Evolutionary conservation across 1,284 basidiomycete genomes (phyloP).

Genomic region (Ustilago trichophora): DNA sequence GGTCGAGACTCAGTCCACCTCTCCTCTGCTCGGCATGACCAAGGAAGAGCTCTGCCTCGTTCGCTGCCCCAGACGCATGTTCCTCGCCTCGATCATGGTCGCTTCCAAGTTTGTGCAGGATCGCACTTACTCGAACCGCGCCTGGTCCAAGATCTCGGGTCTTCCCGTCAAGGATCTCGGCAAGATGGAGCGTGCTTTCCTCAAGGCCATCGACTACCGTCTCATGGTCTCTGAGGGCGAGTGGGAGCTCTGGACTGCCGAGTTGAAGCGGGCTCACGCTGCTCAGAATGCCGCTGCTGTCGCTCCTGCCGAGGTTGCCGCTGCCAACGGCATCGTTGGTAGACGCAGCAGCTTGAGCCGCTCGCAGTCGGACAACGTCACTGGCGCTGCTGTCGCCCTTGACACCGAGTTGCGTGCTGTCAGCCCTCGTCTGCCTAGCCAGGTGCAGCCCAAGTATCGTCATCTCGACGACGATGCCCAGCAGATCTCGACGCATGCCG

Average conservation of each 20-base stretch:
- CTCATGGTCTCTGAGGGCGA: slow-evolving; percentile 64
- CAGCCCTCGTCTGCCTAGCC: slow-evolving; percentile 27
- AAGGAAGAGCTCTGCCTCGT: slow-evolving; percentile 33
- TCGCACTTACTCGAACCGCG: slow-evolving; percentile 84
- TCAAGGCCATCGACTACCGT: slow-evolving; percentile 67
- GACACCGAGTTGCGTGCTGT: slow-evolving; percentile 45
- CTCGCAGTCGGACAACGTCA: slow-evolving; percentile 46
- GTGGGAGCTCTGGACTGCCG: slow-evolving; percentile 59
- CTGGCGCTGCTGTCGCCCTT: slow-evolving; percentile 24
- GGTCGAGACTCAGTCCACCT: slow-evolving; percentile 21
- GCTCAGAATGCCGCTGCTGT: slow-evolving; percentile 8
- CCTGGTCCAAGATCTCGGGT: slow-evolving; percentile 79
- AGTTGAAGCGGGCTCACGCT: slow-evolving; percentile 32
- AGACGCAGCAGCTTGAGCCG: slow-evolving; percentile 33
- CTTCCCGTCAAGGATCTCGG: slow-evolving; percentile 68
- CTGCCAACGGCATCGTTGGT: neutral
- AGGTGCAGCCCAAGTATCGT: slow-evolving; percentile 41
- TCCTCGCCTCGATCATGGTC: slow-evolving; percentile 84
- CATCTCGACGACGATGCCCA: slow-evolving; percentile 7
- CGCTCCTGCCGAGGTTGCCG: neutral
- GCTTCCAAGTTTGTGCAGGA: slow-evolving; percentile 93
- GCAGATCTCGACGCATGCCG: slow-evolving; percentile 1
- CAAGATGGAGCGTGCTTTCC: slow-evolving; percentile 68
- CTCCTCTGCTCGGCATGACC: slow-evolving; percentile 35
- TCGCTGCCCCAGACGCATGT: slow-evolving; percentile 81